Conservation (phyloP, 306 rosid genomes). For the Lotus japonicus region DNA sequence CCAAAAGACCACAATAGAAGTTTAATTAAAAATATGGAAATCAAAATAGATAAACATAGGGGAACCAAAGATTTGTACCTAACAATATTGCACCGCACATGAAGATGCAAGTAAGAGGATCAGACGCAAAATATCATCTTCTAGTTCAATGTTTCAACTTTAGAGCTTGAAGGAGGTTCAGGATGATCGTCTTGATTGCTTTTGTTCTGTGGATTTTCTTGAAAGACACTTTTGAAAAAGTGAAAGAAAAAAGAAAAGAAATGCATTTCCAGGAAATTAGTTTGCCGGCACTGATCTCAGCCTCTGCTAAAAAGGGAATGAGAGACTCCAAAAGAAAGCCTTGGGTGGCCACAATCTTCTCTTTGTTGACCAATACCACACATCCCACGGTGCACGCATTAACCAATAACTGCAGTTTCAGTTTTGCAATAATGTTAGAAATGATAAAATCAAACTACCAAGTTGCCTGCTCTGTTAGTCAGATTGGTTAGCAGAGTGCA, state of each 20-base stretch:
- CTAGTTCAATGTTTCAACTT: constrained; percentile 1
- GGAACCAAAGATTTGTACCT: constrained; percentile 2
- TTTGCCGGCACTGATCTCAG: not conserved
- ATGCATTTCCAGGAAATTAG: not conserved
- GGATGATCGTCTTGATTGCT: not conserved
- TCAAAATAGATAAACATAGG: not conserved
- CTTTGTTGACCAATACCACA: not conserved
- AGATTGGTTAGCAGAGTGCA: not conserved
- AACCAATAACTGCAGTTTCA: not conserved
- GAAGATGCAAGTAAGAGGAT: not conserved
- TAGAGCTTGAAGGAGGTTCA: not conserved
- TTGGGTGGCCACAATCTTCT: not conserved
- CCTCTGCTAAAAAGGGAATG: not conserved
- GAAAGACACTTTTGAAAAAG: not conserved
- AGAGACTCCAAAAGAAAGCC: not conserved
- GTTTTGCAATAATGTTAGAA: not conserved
- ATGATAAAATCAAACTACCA: not conserved
- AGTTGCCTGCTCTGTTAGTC: not conserved
- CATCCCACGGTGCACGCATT: not conserved
- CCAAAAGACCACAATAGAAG: not conserved
- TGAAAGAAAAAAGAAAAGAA: not conserved
- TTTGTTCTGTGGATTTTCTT: not conserved
- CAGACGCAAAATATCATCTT: not conserved
- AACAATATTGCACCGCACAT: not conserved
- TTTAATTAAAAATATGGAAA: not conserved